phyloP scores from a whole-genome alignment of 306 rosid genomes.

The Rubus parviflorus region DNA sequence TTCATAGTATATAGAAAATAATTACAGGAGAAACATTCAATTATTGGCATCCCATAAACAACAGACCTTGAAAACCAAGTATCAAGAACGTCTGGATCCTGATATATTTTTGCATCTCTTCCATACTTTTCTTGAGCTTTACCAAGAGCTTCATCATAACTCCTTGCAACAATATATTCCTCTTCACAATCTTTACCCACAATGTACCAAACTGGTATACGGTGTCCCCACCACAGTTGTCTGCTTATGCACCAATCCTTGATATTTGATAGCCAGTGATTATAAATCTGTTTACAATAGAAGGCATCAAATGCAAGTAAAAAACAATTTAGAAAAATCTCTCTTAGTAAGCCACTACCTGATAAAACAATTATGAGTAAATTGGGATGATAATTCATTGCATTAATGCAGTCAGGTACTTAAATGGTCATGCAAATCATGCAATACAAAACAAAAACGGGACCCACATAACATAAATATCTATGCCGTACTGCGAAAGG shows the following conservation, averaged over 20 bases:
- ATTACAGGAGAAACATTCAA: background rate
- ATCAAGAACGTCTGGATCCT: constrained; percentile 97
- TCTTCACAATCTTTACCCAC: constrained; percentile 82
- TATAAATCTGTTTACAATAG: constrained; percentile 69
- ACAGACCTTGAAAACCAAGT: constrained; percentile 98
- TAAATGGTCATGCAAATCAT: background rate
- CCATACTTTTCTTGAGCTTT: constrained; percentile 75
- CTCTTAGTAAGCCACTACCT: background rate
- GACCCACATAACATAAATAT: background rate
- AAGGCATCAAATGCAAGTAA: constrained; percentile 14
- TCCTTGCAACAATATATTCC: constrained; percentile 90
- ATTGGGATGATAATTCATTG: background rate
- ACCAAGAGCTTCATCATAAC: constrained; percentile 70
- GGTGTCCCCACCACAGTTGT: constrained; percentile 99
- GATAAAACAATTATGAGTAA: background rate
- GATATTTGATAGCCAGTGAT: constrained; percentile 93
- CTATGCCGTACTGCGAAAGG: background rate
- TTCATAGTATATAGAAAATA: background rate
- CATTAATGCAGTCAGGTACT: background rate
- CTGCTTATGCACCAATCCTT: constrained; percentile 99
- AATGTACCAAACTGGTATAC: constrained; percentile 96
- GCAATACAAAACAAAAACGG: too few relatives aligned
- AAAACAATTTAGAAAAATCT: background rate
- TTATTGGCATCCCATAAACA: background rate
- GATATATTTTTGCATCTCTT: constrained; percentile 75